Evolutionary conservation across 2,329 filamentous ascomycete genomes (phyloP).

Genomic region (Trichoderma asperellum): DNA sequence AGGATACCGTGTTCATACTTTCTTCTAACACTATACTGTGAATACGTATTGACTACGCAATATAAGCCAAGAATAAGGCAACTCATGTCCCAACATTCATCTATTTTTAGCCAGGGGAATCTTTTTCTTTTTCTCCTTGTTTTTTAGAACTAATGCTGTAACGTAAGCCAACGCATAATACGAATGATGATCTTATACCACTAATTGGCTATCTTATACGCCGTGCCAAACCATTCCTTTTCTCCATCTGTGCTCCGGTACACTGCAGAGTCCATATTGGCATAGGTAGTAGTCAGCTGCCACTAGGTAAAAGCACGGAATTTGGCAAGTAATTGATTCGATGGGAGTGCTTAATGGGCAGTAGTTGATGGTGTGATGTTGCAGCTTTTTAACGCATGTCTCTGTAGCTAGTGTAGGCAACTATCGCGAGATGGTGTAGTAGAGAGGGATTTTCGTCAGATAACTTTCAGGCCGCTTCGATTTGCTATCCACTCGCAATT

Average conservation of each 20-base stretch:
- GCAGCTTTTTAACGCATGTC: not conserved
- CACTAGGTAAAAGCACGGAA: not conserved
- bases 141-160: not conserved
- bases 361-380: constrained; percentile 1
- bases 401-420: not conserved
- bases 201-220: not conserved
- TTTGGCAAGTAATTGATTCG: not conserved
- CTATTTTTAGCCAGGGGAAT: not conserved
- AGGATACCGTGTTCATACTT: not conserved
- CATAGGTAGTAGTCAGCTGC: not conserved
- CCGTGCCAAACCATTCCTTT: not conserved
- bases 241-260: not conserved
- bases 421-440: not conserved
- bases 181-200: not conserved
- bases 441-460: not conserved
- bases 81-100: not conserved
- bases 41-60: not conserved
- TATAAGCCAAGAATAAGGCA: not conserved
- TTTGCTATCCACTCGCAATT: not conserved
- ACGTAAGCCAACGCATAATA: not conserved
- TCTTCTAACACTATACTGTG: too few relatives aligned
- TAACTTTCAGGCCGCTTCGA: not conserved
- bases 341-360: not conserved
- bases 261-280: not conserved
- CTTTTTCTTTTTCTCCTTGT: not conserved